Evolutionary conservation across 345 rosid species (phyloP).

Genomic region (Isatis tinctoria): DNA sequence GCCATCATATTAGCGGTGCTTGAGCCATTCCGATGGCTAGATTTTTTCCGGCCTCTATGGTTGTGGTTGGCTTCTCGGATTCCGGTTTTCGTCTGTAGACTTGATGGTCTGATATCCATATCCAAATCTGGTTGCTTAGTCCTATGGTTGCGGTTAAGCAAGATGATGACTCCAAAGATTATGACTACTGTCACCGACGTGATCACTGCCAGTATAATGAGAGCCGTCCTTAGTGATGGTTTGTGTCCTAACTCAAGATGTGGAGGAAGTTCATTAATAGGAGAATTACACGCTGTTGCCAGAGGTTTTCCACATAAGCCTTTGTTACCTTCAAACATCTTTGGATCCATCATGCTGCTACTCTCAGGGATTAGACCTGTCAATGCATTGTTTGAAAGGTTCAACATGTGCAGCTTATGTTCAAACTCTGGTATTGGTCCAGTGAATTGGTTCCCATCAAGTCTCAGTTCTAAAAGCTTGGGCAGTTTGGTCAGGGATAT

Average conservation of each 20-base stretch:
- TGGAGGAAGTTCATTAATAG: conserved; percentile 1
- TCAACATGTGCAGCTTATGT: conserved; percentile 32
- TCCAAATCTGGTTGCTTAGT: neutral
- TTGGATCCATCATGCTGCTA: conserved; percentile 34
- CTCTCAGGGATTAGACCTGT: conserved; percentile 56
- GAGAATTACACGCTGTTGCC: conserved; percentile 23
- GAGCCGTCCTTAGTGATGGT: neutral
- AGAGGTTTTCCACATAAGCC: conserved; percentile 68
- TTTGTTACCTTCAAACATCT: conserved; percentile 60
- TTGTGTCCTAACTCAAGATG: neutral
- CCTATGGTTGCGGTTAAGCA: conserved; percentile 4
- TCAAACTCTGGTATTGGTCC: conserved; percentile 60
- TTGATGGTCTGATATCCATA: conserved; percentile 46
- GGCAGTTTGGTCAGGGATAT: conserved; percentile 46
- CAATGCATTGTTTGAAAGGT: conserved; percentile 59
- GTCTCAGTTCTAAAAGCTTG: conserved; percentile 50
- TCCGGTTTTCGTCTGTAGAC: conserved; percentile 47
- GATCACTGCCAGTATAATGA: conserved; percentile 21
- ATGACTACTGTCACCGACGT: conserved; percentile 19
- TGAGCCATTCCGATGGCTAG: neutral
- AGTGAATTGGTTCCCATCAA: conserved; percentile 61
- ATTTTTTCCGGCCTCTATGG: neutral
- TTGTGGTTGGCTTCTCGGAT: conserved; percentile 19
- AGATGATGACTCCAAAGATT: conserved; percentile 5
- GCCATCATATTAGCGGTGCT: conserved; percentile 20